Conservation (phyloP, 257 asterid species). For the Solanum dulcamara region DNA sequence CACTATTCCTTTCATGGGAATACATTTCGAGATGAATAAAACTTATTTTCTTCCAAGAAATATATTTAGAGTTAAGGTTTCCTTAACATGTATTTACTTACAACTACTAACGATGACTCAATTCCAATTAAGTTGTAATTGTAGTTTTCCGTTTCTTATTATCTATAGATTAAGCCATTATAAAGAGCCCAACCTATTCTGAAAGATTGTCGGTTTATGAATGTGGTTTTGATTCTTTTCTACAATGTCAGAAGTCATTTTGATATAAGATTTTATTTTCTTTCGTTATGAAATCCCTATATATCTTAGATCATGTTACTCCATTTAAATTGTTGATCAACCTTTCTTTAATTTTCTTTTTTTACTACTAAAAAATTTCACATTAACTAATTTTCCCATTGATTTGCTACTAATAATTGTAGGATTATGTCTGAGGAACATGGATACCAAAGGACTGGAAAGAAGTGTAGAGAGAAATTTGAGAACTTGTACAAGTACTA, state of each 20-base stretch:
- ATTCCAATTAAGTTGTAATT: background rate
- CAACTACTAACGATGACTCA: background rate
- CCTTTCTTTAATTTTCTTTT: background rate
- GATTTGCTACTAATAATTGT: background rate
- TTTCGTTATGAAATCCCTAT: background rate
- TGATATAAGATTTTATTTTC: background rate
- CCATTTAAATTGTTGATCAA: background rate
- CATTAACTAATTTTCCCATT: background rate
- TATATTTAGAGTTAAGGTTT: constrained; percentile 7
- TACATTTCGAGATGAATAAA: background rate
- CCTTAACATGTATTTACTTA: background rate
- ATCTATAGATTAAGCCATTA: background rate
- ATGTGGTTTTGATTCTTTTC: background rate
- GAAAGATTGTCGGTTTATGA: background rate
- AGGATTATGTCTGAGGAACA: constrained; percentile 94
- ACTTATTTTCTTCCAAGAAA: background rate
- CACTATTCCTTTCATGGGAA: background rate
- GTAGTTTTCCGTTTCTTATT: background rate
- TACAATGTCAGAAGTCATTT: background rate
- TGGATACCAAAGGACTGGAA: constrained; percentile 92
- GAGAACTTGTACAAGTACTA: constrained; percentile 94
- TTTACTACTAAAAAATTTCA: background rate
- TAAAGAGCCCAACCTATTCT: too few relatives aligned
- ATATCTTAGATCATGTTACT: background rate
- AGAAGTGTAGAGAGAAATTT: constrained; percentile 94